phyloP scores from a whole-genome alignment of 2,329 filamentous ascomycete species.

The Cladorrhinum sp. region DNA sequence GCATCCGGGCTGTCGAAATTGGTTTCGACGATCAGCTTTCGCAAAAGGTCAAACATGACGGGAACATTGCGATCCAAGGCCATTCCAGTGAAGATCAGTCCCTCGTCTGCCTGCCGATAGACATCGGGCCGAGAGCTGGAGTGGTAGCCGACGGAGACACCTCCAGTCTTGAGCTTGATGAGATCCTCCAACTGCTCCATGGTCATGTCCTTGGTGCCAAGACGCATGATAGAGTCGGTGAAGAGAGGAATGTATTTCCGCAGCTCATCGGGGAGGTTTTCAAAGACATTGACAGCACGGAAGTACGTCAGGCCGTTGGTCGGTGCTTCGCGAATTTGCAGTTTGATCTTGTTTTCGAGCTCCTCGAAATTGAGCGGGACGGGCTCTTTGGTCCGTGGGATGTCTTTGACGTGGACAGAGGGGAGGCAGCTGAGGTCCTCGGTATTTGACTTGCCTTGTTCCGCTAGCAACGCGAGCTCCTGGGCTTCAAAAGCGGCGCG shows the following conservation, averaged over 20 bases:
- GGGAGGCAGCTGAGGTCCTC: conserved; percentile 86
- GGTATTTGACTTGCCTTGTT: conserved; percentile 79
- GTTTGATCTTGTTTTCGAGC: conserved; percentile 58
- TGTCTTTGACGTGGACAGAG: conserved; percentile 83
- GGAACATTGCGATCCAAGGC: conserved; percentile 87
- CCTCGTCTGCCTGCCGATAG: conserved; percentile 70
- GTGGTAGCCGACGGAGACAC: conserved; percentile 80
- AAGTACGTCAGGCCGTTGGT: conserved; percentile 98
- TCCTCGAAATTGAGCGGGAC: conserved; percentile 60
- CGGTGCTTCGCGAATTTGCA: conserved; percentile 88
- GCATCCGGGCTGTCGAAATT: conserved; percentile 84
- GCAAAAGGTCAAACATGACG: conserved; percentile 83
- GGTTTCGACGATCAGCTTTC: conserved; percentile 77
- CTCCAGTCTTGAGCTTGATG: conserved; percentile 95
- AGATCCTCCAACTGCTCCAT: conserved; percentile 95
- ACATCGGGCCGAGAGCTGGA: conserved; percentile 74
- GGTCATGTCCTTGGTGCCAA: conserved; percentile 80
- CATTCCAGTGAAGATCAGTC: conserved; percentile 79
- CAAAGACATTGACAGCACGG: conserved; percentile 76
- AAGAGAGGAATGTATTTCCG: conserved; percentile 84
- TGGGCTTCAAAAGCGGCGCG: conserved; percentile 69
- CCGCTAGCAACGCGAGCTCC: conserved; percentile 74
- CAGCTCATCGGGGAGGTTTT: conserved; percentile 78
- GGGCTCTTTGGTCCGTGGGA: conserved; percentile 70
- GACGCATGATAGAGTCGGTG: conserved; percentile 85